Evolutionary conservation across 352 stramenopile genomes (phyloP), one percentile per base, ranked within the genome.

Genomic region (Nothophytophthora sp.): DNA sequence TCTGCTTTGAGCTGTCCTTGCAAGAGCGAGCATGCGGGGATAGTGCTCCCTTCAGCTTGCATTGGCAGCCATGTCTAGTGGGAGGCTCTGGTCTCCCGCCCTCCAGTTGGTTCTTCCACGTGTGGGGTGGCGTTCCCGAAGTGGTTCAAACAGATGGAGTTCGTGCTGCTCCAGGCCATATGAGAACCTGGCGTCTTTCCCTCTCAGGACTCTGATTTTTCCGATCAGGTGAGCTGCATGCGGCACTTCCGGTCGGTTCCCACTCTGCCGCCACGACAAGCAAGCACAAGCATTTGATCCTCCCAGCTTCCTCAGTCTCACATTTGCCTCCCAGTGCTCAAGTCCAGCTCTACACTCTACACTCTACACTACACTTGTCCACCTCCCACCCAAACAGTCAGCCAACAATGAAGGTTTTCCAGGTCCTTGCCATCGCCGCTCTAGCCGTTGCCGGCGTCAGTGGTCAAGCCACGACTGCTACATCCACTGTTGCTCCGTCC

Each of bases 321-420:
- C 36, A 51, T 65, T 35, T 41, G 55, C 39, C 51, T 27, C 24
- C 54, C 35, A 57, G 49, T 59, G 23, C 39, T 35, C 48, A 70
- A 70, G 60, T 58, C n/a, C n/a, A n/a, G n/a, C 46, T 18, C 33
- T 53, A 54, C 20, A 25, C 25, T 12, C n/a, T n/a, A n/a, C n/a
- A n/a, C n/a, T n/a, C n/a, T n/a, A n/a, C n/a, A n/a, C n/a, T n/a
- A n/a, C n/a, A n/a, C n/a, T n/a, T n/a, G n/a, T n/a, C 28, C 27
- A 23, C 13, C 10, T 35, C 32, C 42, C 34, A 5, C 13, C 30
- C 28, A 29, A n/a, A n/a, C n/a, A n/a, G n/a, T n/a, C n/a, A n/a
- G n/a, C n/a, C 27, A 38, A 59, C 48, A 1, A 73, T 73, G 60
- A 61, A 73, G 60, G 50, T 70, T 47, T 48, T 67, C 39, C 55